Evolutionary conservation across 1,284 basidiomycete species (phyloP).

Genomic region (Caloboletus inedulis): DNA sequence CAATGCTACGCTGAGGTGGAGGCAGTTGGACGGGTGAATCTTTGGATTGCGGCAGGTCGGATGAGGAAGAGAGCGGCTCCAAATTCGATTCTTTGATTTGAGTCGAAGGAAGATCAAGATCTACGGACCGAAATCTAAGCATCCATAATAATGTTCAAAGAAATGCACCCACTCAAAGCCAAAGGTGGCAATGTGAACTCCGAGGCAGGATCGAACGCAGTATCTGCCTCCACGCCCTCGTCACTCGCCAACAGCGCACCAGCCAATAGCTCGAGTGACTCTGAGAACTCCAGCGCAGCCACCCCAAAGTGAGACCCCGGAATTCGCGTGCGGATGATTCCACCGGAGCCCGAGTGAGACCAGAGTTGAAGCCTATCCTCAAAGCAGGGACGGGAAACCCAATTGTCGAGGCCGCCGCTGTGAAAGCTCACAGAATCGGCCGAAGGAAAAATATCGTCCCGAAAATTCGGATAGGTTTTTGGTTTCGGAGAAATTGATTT

Average conservation of each 20-base stretch:
- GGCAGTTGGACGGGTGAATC: not conserved
- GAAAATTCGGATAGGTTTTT: conserved; percentile 7
- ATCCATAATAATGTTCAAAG: not conserved
- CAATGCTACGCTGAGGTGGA: not conserved
- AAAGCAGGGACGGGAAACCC: conserved; percentile 70
- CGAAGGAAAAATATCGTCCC: conserved; percentile 44
- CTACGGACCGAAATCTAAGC: conserved; percentile 19
- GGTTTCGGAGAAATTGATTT: conserved; percentile 33
- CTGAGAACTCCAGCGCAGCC: conserved; percentile 69
- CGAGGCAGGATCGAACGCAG: conserved; percentile 15
- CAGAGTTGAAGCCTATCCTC: conserved; percentile 65
- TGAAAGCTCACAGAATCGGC: conserved; percentile 39
- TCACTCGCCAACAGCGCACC: conserved; percentile 31
- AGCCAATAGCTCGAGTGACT: conserved; percentile 58
- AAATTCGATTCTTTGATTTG: conserved; percentile 3
- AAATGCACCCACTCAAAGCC: conserved; percentile 16
- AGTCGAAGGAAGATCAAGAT: conserved; percentile 21
- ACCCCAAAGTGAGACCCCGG: conserved; percentile 56
- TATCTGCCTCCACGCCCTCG: conserved; percentile 9
- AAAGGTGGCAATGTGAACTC: conserved; percentile 20
- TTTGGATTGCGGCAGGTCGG: conserved; percentile 2
- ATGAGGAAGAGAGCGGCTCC: conserved; percentile 2
- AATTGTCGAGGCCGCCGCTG: conserved; percentile 59
- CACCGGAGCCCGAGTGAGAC: conserved; percentile 39
- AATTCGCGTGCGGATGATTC: conserved; percentile 41